Base-by-base conservation (phyloP, 495 filamentous ascomycete genomes). In the Penicillium ochrochloron region DNA sequence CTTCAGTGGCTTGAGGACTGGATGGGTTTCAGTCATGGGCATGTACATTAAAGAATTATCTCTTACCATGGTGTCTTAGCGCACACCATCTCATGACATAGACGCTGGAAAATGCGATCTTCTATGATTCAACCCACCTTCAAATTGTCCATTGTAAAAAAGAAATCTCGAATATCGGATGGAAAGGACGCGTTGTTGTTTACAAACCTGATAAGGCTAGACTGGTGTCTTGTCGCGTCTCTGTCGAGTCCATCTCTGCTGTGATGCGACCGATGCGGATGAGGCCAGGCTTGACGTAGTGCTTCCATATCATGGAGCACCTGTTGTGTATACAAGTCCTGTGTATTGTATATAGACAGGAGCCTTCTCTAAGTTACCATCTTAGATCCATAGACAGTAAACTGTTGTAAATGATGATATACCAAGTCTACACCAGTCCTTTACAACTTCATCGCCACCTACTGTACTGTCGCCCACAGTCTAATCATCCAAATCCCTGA, bases 11-110 rank as follows among this genome's bases (percentile, higher is more conserved):
- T 34, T 31, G 59, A 31, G 42, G 48, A 27, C 15, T 31, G 71
- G 76, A 69, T 73, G 75, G 75, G 25, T 27, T 72, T 71, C 73
- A 73, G 73, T 77, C 75, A 78, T 75, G 77, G 74, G 69, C 73
- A 77, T 81, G 78, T 81, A 81, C 76, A 81, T 81, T 79, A 78
- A 61, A 56, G 66, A 68, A 71, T 27, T 60, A 63, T 33, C 66
- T 56, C 69, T 66, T 70, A 65, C 64, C 62, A 69, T 68, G 73
- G 72, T 75, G 69, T 70, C 70, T 71, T 68, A 70, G 67, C 69
- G 71, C 60, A 69, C 72, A 72, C 68, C 76, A 75, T 65, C 68
- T 74, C 74, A 78, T 78, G 77, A 72, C 75, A 78, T 73, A 76
- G 73, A 76, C 71, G 70, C 73, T 68, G 59, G 59, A 74, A 78